A percentile compares a stretch with the other conserved stretches of the same genome.
phyloP scores from a whole-genome alignment of 1,139 yeast species.

The Trichomonascaceae sp. region DNA sequence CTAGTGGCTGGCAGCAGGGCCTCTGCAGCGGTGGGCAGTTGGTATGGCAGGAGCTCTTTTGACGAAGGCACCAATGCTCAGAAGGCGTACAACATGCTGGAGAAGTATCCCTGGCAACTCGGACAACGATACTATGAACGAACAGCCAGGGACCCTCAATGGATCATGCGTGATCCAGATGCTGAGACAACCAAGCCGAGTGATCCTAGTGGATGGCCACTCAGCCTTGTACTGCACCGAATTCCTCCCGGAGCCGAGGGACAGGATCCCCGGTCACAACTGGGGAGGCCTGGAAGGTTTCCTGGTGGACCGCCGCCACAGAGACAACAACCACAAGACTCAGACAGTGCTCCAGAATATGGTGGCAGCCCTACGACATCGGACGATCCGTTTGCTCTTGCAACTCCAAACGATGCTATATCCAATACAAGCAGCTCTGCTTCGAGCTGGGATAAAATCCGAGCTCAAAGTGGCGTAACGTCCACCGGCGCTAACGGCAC shows the following conservation, averaged over 20 bases:
- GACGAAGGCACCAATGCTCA: conserved; percentile 9
- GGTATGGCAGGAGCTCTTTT: conserved; percentile 8
- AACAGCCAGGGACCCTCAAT: conserved; percentile 14
- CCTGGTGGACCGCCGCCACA: not conserved
- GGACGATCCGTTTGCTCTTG: not conserved
- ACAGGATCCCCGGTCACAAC: conserved; percentile 3
- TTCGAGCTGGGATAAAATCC: conserved; percentile 10
- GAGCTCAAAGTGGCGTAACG: conserved; percentile 4
- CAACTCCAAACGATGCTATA: not conserved
- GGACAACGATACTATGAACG: conserved; percentile 17
- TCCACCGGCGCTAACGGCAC: not conserved
- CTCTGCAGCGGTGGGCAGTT: conserved; percentile 10
- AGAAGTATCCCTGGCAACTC: conserved; percentile 18
- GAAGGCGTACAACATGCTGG: conserved; percentile 12
- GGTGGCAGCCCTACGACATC: not conserved
- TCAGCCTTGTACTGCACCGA: conserved; percentile 14
- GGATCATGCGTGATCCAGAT: conserved; percentile 18
- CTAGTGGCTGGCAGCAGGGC: conserved; percentile 11
- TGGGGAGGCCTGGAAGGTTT: conserved; percentile 1
- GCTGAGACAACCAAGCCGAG: conserved; percentile 20
- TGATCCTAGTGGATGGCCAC: conserved; percentile 17
- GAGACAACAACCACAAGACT: not conserved
- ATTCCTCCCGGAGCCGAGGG: conserved; percentile 1
- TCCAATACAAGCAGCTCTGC: not conserved
- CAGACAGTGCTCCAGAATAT: not conserved